phyloP scores from a whole-genome alignment of 352 stramenopile species.

The Phytophthora kernoviae region DNA sequence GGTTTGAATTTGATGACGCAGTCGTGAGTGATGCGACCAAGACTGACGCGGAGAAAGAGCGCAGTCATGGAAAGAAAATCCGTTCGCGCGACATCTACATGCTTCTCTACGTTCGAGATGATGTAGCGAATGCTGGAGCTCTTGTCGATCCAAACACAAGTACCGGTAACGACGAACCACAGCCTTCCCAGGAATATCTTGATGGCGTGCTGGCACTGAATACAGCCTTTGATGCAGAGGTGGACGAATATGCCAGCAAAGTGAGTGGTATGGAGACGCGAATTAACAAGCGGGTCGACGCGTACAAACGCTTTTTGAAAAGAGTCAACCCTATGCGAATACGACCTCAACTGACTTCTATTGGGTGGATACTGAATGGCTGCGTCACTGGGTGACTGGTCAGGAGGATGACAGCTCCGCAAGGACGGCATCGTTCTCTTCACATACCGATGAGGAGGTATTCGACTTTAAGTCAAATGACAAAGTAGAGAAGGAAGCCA shows the following conservation, averaged over 20 bases:
- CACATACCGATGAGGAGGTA: slow-evolving; percentile 9
- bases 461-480: slow-evolving; percentile 14
- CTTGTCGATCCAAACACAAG: not conserved
- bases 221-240: slow-evolving; percentile 50
- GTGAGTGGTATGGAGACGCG: slow-evolving; percentile 50
- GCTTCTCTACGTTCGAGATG: slow-evolving; percentile 76
- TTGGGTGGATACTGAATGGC: slow-evolving; percentile 75
- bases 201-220: slow-evolving; percentile 65
- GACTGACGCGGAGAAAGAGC: slow-evolving; percentile 44
- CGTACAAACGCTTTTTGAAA: slow-evolving; percentile 71
- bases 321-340: slow-evolving; percentile 46
- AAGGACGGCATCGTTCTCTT: slow-evolving; percentile 11
- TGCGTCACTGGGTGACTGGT: slow-evolving; percentile 66
- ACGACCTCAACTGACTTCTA: slow-evolving; percentile 49
- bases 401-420: slow-evolving; percentile 37
- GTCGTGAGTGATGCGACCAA: slow-evolving; percentile 59
- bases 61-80: slow-evolving; percentile 52
- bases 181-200: slow-evolving; percentile 39
- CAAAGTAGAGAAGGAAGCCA: slow-evolving; percentile 3
- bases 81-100: slow-evolving; percentile 87
- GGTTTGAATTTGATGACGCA: slow-evolving; percentile 88
- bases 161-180: not conserved
- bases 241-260: slow-evolving; percentile 49
- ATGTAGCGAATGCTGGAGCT: slow-evolving; percentile 8
- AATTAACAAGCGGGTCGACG: slow-evolving; percentile 56